phyloP scores from a whole-genome alignment of 495 filamentous ascomycete genomes.

The Lasiosphaeria ovina region DNA sequence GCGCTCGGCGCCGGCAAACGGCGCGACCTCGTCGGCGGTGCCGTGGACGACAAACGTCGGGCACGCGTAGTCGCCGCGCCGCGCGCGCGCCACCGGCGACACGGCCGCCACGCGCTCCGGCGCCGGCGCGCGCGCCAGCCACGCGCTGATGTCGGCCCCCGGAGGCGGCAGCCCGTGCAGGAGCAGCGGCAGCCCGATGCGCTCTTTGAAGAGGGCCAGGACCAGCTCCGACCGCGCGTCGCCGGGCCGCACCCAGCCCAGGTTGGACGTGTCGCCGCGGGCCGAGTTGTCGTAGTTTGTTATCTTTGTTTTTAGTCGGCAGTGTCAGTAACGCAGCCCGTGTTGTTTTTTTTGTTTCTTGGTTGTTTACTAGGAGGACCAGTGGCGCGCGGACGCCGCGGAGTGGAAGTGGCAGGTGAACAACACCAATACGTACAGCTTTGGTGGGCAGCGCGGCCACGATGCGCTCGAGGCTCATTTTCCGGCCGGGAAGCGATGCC shows the following conservation, averaged over 20 bases:
- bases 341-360: too few relatives aligned
- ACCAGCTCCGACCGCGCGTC: conserved; percentile 3
- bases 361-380: too few relatives aligned
- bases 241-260: conserved; percentile 2
- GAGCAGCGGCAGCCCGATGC: not conserved
- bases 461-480: not conserved
- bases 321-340: not conserved
- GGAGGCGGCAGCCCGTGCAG: not conserved
- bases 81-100: too few relatives aligned
- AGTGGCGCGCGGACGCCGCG: too few relatives aligned
- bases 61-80: too few relatives aligned
- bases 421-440: not conserved
- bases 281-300: not conserved
- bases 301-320: not conserved
- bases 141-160: too few relatives aligned
- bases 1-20: too few relatives aligned
- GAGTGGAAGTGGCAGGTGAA: not conserved
- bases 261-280: not conserved
- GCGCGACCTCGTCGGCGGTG: too few relatives aligned
- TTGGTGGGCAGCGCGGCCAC: not conserved
- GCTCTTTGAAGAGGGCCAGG: not conserved
- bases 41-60: too few relatives aligned
- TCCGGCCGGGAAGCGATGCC: not conserved
- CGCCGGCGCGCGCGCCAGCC: too few relatives aligned
- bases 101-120: too few relatives aligned